Base-by-base conservation (phyloP, 75 land plant species). In the Ceratopteris richardii region DNA sequence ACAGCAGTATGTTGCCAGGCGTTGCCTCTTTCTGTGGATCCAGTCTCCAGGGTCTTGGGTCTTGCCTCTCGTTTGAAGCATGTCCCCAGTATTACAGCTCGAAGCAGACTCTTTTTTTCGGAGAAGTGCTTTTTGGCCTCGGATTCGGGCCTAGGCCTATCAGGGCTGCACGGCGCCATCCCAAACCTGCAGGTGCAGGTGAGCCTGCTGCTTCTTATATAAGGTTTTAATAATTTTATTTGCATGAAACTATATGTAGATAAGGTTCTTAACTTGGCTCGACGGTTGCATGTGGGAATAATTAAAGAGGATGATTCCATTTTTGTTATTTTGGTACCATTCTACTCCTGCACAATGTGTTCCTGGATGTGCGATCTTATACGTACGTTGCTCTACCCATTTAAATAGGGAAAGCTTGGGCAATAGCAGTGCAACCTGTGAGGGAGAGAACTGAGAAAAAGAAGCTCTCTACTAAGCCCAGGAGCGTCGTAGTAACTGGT, bases 401-500 rank as follows among this genome's bases (percentile, higher is more conserved):
- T n/a, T n/a, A n/a, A 65, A 60, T 74, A 90, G 90, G 83, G 30
- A 82, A 73, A 56, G 66, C 76, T 1, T 74, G 72, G 70, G 83
- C 80, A 17, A 64, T 86, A n/a, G 78, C 90, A 10, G 65, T 83
- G 51, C 67, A 85, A 58, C 79, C 91, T 14, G 69, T 58, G 13
- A 74, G 74, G 42, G 91, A 75, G 60, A 56, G 58, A 3, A 20
- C 62, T 13, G 66, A 61, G 44, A 81, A 69, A 44, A 77, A 81
- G 70, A 81, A 69, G 68, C 56, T 57, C 56, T 31, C 31, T 19
- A 70, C 82, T 17, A 70, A 72, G 41, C 72, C 78, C 62, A 78
- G 90, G 62, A 82, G 96, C 62, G 91, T 90, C 27, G 96, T 90
- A 29, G 87, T 90, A 20, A 90, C 96, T 14, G 96, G 96, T 12